phyloP scores from a whole-genome alignment of 768 basidiomycete species.

The Lactarius quietus region DNA sequence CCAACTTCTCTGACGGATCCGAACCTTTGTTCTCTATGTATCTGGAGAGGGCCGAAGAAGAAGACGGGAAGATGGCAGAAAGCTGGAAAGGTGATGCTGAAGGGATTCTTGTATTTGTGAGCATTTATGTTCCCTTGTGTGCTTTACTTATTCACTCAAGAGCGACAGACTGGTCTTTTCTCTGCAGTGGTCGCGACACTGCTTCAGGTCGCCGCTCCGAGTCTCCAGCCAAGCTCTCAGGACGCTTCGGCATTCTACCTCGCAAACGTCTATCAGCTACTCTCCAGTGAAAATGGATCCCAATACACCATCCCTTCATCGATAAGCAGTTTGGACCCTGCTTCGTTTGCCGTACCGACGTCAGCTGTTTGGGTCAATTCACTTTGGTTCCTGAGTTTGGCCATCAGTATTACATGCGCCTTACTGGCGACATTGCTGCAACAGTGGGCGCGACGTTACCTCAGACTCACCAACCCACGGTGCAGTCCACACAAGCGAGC shows the following conservation, averaged over 20 bases:
- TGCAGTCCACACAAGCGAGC: constrained; percentile 8
- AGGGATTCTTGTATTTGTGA: constrained; percentile 10
- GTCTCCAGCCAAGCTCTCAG: constrained; percentile 5
- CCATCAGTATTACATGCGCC: constrained; percentile 11
- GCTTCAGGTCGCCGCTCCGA: not conserved
- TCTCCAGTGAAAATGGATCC: not conserved
- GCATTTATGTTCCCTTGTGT: not conserved
- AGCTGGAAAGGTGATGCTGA: constrained; percentile 8
- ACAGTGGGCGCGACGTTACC: constrained; percentile 13
- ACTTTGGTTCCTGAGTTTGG: constrained; percentile 16
- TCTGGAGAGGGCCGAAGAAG: not conserved
- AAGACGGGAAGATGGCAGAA: not conserved
- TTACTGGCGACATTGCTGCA: constrained; percentile 12
- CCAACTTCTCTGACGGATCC: constrained; percentile 5
- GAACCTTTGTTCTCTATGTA: constrained; percentile 8
- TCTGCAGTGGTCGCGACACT: constrained; percentile 4
- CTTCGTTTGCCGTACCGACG: not conserved
- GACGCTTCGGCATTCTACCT: constrained; percentile 7
- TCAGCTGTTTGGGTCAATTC: constrained; percentile 14
- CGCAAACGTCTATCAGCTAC: not conserved
- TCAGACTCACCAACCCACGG: not conserved
- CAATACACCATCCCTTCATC: not conserved
- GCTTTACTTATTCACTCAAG: no score
- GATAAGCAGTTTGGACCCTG: not conserved
- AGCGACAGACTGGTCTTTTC: constrained; percentile 11